Conservation (phyloP, 345 rosid species). For the Pistacia integerrima region DNA sequence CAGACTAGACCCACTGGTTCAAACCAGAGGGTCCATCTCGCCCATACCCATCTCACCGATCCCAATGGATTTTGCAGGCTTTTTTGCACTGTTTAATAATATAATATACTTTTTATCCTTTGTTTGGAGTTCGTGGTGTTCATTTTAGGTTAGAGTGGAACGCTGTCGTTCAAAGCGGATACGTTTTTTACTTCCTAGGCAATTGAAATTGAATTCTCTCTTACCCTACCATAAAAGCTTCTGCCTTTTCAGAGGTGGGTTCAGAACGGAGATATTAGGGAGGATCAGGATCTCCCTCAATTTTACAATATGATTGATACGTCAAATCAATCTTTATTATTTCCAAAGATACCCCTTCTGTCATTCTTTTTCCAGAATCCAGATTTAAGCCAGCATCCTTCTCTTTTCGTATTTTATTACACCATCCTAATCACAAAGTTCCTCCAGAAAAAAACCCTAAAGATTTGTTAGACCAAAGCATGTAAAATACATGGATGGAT, state of each 20-base stretch:
- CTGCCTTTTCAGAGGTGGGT: constrained; percentile 6
- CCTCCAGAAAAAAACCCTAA: no score
- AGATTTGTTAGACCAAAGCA: no score
- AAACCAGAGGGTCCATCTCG: not conserved
- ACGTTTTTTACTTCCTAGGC: not conserved
- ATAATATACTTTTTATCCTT: not conserved
- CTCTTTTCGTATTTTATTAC: not conserved
- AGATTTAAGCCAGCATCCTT: not conserved
- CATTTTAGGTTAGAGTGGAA: not conserved
- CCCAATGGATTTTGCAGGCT: constrained; percentile 4
- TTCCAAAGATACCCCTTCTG: constrained; percentile 19
- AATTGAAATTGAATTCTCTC: not conserved
- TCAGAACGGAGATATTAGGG: not conserved
- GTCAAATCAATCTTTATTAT: constrained; percentile 23
- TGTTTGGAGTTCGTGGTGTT: not conserved
- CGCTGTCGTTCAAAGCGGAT: not conserved
- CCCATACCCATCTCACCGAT: not conserved
- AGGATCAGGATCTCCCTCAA: constrained; percentile 42
- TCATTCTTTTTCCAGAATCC: not conserved
- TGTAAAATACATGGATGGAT: no score
- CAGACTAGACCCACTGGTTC: not conserved
- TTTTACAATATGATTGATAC: constrained; percentile 21
- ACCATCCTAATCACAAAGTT: no score
- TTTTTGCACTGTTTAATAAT: not conserved
- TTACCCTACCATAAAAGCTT: not conserved